Evolutionary conservation across 805 yeast species (phyloP), one percentile per base, ranked within the genome.

Genomic region (Torulaspora gathmanii): DNA sequence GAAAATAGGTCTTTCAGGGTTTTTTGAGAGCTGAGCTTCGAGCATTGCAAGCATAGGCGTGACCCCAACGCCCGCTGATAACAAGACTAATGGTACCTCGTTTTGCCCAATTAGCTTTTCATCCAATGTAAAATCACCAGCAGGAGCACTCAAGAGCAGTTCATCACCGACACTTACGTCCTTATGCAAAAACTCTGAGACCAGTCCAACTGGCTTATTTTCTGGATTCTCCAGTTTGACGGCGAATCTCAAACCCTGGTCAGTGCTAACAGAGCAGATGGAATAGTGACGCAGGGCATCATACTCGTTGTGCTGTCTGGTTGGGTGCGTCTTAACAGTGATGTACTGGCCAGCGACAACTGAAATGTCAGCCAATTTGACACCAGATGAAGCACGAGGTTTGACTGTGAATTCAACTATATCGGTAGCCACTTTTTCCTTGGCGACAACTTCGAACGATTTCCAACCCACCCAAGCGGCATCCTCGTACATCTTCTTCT

Each of bases 51-150:
- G 54, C 26, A 79, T 45, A 27, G 89, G 88, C 5, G 88, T 83
- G 40, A 79, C 76, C 50, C 87, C 88, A 45, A 80, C 78, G 42
- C 88, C 89, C 37, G 81, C 84, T 16, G 78, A 70, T 44, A 80
- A 64, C 23, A 80, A 60, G 1, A 73, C 68, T 16, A 70, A 57
- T 20, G 71, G 69, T 31, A 58, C 44, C 16, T 58, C 60, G 12
- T 63, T 51, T 25, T 69, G 66, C 46, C 67, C 33, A 23, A 57
- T 50, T 37, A 57, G 36, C n/a, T 50, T 37, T 37, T 57, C 42
- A 37, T 60, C 53, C 33, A 67, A 69, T 3, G 63, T 57, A 47
- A 81, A 70, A 38, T 72, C 71, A 29, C 88, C 89, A 19, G 71
- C 68, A 28, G 89, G 89, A 4, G 85, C 78, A 42, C 79, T 69